Percentiles rank a stretch among this genome's conserved stretches.
phyloP scores from a whole-genome alignment of 2,329 filamentous ascomycete genomes.

The Venturiaceae sp. region DNA sequence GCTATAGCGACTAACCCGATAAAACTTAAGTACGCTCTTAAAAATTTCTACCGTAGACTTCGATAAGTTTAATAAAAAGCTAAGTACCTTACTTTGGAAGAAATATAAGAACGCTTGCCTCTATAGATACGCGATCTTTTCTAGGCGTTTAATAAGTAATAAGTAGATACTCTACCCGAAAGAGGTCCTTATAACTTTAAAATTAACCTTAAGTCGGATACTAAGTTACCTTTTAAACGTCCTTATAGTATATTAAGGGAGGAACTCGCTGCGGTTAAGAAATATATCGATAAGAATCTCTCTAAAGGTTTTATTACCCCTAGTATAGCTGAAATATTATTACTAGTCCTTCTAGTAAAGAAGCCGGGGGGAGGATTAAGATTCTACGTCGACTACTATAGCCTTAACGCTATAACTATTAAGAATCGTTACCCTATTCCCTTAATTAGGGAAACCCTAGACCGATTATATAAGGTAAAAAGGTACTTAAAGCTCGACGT shows the following conservation, averaged over 20 bases:
- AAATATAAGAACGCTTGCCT: background rate
- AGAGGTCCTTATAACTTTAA: background rate
- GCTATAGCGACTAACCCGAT: background rate
- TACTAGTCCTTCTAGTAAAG: background rate
- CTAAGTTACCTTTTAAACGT: background rate
- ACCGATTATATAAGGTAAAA: background rate
- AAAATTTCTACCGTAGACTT: background rate
- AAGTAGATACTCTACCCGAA: background rate
- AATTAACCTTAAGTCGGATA: background rate
- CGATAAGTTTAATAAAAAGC: background rate
- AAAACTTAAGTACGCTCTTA: background rate
- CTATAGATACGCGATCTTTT: too few relatives aligned
- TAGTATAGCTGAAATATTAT: background rate
- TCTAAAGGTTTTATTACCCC: background rate
- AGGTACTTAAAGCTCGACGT: background rate
- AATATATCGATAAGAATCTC: background rate
- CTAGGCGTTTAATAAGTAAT: too few relatives aligned
- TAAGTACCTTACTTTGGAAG: background rate
- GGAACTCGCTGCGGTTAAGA: background rate
- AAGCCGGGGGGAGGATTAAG: constrained; percentile 8
- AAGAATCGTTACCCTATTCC: constrained; percentile 5
- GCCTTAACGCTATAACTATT: constrained; percentile 7
- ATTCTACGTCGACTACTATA: constrained; percentile 3
- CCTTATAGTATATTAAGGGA: background rate
- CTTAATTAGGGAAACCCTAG: constrained; percentile 2